Conservation (phyloP, 1,284 basidiomycete species). For the Rhizoctonia solani region DNA sequence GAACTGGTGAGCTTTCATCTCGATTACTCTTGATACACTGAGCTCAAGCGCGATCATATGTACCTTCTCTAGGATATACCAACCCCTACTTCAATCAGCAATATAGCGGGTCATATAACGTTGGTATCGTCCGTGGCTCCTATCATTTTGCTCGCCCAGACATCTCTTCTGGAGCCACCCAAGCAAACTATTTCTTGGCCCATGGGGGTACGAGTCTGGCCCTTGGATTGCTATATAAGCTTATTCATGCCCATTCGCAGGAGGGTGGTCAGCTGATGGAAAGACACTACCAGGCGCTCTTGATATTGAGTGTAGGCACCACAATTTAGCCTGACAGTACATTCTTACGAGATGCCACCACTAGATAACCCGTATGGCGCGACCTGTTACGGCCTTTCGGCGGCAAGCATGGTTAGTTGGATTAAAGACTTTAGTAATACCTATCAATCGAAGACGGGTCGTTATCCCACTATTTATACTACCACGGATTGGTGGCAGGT, state of each 20-base stretch:
- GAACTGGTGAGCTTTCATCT: constrained; percentile 51
- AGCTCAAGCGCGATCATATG: constrained; percentile 6
- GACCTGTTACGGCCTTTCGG: constrained; percentile 60
- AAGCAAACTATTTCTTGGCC: constrained; percentile 63
- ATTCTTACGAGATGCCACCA: background rate
- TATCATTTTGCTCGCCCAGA: constrained; percentile 67
- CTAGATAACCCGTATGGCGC: constrained; percentile 37
- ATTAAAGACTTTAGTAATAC: constrained; percentile 64
- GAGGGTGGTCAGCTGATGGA: constrained; percentile 62
- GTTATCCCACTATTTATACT: constrained; percentile 59
- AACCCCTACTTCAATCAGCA: constrained; percentile 54
- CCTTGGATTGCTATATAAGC: constrained; percentile 16
- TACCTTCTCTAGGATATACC: constrained; percentile 48
- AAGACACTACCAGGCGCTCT: constrained; percentile 67
- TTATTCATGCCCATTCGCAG: constrained; percentile 40
- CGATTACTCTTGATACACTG: constrained; percentile 9
- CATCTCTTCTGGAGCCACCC: constrained; percentile 55
- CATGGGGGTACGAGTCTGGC: constrained; percentile 55
- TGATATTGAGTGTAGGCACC: constrained; percentile 59
- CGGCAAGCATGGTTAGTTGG: constrained; percentile 63
- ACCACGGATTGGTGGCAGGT: constrained; percentile 67
- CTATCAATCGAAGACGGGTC: constrained; percentile 57
- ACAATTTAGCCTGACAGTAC: background rate
- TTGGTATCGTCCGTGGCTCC: constrained; percentile 59
- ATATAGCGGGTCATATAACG: constrained; percentile 60